Evolutionary conservation across 208 protist genomes (phyloP).

Genomic region (Naegleria fowleri): DNA sequence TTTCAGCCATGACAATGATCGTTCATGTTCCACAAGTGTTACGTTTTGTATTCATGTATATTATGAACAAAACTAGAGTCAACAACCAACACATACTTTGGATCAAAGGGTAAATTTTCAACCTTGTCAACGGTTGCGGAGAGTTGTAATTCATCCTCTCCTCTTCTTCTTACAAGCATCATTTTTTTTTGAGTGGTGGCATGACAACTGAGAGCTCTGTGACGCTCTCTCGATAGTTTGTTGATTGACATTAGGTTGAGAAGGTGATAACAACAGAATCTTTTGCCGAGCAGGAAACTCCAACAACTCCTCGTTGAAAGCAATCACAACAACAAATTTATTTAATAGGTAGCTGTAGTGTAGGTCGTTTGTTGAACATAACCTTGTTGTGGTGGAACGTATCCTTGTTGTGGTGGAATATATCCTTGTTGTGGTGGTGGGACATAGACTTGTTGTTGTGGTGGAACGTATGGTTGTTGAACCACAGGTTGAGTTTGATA

Average conservation of each 20-base stretch:
- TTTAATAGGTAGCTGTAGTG: background rate
- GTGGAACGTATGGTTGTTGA: background rate
- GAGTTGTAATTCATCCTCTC: background rate
- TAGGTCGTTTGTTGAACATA: background rate
- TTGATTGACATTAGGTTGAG: too few relatives aligned
- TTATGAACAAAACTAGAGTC: too few relatives aligned
- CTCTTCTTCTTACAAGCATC: background rate
- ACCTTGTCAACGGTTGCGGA: background rate
- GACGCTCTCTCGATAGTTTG: too few relatives aligned
- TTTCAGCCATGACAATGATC: too few relatives aligned
- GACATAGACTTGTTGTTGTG: background rate
- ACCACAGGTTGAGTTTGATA: background rate
- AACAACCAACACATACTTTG: background rate
- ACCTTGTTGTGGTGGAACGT: background rate
- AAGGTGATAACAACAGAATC: too few relatives aligned
- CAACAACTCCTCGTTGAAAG: too few relatives aligned
- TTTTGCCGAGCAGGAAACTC: too few relatives aligned
- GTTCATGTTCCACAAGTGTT: too few relatives aligned
- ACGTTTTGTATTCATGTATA: too few relatives aligned
- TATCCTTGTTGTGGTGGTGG: background rate
- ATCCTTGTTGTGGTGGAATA: background rate
- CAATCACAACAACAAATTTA: background rate
- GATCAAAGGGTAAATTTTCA: background rate
- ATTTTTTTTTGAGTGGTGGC: background rate
- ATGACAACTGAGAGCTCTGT: too few relatives aligned